Percentiles rank a stretch among this genome's conserved stretches.
phyloP scores from a whole-genome alignment of 2,329 filamentous ascomycete species.

The Pseudovirgaria hyperparasitica region DNA sequence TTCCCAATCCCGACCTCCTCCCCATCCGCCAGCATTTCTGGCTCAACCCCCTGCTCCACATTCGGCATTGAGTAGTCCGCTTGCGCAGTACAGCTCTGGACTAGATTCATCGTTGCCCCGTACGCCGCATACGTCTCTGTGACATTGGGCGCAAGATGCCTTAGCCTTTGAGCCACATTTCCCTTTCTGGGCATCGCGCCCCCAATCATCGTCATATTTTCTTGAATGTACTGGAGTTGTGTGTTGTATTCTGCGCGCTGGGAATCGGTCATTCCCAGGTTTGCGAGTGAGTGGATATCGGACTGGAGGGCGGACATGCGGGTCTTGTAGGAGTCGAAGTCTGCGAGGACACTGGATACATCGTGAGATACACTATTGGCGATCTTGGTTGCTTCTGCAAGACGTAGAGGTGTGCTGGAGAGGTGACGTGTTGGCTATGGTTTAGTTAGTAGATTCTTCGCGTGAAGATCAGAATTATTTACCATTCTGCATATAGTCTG shows the following conservation, averaged over 20 bases:
- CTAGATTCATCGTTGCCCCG: conserved; percentile 64
- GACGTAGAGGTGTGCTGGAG: conserved; percentile 1
- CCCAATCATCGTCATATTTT: conserved; percentile 3
- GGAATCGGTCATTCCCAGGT: conserved; percentile 5
- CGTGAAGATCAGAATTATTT: conserved; percentile 2
- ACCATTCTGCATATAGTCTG: conserved; percentile 11
- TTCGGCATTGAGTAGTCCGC: conserved; percentile 68
- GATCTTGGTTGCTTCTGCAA: conserved; percentile 12
- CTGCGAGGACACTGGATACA: conserved; percentile 4
- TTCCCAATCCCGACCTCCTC: conserved; percentile 68
- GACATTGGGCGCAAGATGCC: conserved; percentile 19
- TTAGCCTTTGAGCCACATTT: conserved; percentile 18
- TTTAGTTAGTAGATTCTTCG: not conserved
- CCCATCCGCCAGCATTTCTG: conserved; percentile 61
- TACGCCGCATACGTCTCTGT: conserved; percentile 65
- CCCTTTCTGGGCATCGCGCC: too few species aligned
- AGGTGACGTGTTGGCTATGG: not conserved
- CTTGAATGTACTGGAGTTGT: conserved; percentile 1
- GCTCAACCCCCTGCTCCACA: conserved; percentile 50
- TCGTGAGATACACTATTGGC: conserved; percentile 12
- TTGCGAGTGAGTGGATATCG: conserved; percentile 6
- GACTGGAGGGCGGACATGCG: conserved; percentile 8
- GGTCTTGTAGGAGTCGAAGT: conserved; percentile 9
- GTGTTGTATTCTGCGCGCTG: conserved; percentile 4
- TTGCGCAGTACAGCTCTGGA: conserved; percentile 58